These are phyloP conservation scores for Fusarium oxysporum DNA, from an alignment of 2,329 filamentous ascomycete species.

Conservation along the genomic window DNA sequence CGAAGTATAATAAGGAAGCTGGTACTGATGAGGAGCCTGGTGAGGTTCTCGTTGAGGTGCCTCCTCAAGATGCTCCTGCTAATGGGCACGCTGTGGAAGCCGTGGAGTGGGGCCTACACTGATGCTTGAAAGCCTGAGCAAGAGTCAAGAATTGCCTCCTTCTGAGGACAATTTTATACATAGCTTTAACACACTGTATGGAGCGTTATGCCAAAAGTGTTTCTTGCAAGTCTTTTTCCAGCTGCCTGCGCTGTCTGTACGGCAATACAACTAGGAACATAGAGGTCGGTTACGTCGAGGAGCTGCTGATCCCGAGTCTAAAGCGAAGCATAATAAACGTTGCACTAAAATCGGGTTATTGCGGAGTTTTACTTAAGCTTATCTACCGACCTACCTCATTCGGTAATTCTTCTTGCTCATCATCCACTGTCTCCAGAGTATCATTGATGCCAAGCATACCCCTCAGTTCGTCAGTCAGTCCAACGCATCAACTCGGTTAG, in stretches of 20 bases:
- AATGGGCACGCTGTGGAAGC: background rate
- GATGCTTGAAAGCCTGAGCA: too few relatives aligned
- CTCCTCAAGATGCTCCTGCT: background rate
- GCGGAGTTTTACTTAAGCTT: constrained; percentile 15
- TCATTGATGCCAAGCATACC: constrained; percentile 14
- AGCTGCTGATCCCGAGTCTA: background rate
- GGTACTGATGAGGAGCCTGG: background rate
- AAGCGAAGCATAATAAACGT: background rate
- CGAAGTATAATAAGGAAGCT: background rate
- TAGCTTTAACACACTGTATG: too few relatives aligned
- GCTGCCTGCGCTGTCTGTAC: too few relatives aligned
- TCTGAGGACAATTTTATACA: too few relatives aligned
- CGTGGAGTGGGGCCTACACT: fast-evolving
- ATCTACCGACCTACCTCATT: constrained; percentile 19
- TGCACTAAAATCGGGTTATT: background rate
- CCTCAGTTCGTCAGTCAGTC: constrained; percentile 4
- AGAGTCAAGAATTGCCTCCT: too few relatives aligned
- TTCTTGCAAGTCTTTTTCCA: too few relatives aligned
- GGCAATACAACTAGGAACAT: background rate
- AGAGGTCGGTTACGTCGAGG: background rate
- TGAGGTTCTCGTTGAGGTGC: background rate
- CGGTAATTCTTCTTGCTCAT: background rate
- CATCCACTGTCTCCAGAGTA: background rate
- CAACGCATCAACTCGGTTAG: background rate
- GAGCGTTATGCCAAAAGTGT: too few relatives aligned